Conservation (phyloP, 441 rosid genomes). For the Gossypium trilobum region DNA sequence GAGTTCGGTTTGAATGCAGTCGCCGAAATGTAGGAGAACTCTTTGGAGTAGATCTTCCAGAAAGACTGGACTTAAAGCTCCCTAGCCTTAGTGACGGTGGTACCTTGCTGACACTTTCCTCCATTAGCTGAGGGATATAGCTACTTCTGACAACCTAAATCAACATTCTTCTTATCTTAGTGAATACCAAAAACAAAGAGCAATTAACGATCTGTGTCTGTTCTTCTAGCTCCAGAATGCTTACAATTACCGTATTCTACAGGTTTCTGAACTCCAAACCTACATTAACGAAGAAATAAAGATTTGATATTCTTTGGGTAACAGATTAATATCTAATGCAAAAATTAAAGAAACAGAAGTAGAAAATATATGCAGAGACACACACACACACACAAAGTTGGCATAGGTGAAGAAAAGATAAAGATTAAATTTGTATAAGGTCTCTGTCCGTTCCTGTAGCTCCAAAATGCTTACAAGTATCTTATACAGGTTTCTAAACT, state of each 20-base stretch:
- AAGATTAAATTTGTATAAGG: too few relatives aligned
- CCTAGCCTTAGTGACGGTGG: slow-evolving; percentile 53
- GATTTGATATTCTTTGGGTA: neutral
- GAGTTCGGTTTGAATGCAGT: slow-evolving; percentile 63
- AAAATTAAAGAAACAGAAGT: neutral
- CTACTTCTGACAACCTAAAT: slow-evolving; percentile 14
- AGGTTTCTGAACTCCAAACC: slow-evolving; percentile 6
- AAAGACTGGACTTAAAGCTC: slow-evolving; percentile 45
- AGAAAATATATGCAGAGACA: neutral
- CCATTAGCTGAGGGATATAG: slow-evolving; percentile 31
- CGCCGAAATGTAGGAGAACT: slow-evolving; percentile 57
- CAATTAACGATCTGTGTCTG: neutral
- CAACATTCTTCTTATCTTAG: slow-evolving; percentile 3
- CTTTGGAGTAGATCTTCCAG: slow-evolving; percentile 70
- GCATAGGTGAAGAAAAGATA: neutral
- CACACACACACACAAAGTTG: neutral
- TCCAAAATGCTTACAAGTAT: neutral
- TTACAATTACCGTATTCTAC: neutral
- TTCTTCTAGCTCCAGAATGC: neutral
- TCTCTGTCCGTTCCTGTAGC: neutral
- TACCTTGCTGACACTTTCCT: slow-evolving; percentile 37
- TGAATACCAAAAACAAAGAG: slow-evolving; percentile 1
- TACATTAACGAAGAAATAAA: slow-evolving; percentile 16
- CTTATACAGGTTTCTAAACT: slow-evolving; percentile 1
- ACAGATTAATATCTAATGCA: neutral